Evolutionary conservation across 305 asterid genomes (phyloP).

Genomic region (Ilex paraguariensis): DNA sequence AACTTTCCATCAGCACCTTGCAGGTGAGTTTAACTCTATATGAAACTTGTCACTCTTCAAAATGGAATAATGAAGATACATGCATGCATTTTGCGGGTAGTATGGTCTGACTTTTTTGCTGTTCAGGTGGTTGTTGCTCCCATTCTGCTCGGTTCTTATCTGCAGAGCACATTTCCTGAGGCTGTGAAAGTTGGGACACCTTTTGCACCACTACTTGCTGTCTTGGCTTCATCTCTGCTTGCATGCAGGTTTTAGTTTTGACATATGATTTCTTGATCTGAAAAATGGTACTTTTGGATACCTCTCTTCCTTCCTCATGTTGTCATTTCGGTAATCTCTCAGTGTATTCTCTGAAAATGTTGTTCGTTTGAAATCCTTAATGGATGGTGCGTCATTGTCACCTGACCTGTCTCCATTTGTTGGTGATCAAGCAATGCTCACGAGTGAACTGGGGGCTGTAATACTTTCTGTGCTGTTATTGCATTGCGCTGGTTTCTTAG

Average conservation of each 20-base stretch:
- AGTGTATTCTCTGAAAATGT: constrained; percentile 88
- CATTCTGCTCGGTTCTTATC: constrained; percentile 65
- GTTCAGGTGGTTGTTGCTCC: constrained; percentile 90
- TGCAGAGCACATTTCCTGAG: constrained; percentile 63
- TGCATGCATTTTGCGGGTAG: not conserved
- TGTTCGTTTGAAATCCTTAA: constrained; percentile 51
- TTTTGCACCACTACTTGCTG: constrained; percentile 76
- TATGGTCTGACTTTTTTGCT: constrained; percentile 1
- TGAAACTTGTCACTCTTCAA: not conserved
- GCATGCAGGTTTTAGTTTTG: constrained; percentile 58
- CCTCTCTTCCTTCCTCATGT: not conserved
- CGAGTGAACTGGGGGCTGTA: constrained; percentile 58
- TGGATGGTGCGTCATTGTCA: constrained; percentile 37
- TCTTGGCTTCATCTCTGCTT: constrained; percentile 63
- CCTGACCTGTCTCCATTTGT: constrained; percentile 43
- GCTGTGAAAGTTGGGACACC: constrained; percentile 51
- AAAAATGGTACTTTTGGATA: not conserved
- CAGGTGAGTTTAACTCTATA: constrained; percentile 45
- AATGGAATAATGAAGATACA: not conserved
- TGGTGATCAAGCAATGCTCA: constrained; percentile 37
- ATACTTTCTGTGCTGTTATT: constrained; percentile 62
- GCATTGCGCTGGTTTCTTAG: constrained; percentile 80
- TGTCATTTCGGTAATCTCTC: constrained; percentile 14
- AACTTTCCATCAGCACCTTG: constrained; percentile 79
- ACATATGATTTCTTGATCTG: not conserved